These are phyloP conservation scores for Pyrenochaeta sp. DNA, from an alignment of 2,329 filamentous ascomycete genomes.

Conservation along the genomic window DNA sequence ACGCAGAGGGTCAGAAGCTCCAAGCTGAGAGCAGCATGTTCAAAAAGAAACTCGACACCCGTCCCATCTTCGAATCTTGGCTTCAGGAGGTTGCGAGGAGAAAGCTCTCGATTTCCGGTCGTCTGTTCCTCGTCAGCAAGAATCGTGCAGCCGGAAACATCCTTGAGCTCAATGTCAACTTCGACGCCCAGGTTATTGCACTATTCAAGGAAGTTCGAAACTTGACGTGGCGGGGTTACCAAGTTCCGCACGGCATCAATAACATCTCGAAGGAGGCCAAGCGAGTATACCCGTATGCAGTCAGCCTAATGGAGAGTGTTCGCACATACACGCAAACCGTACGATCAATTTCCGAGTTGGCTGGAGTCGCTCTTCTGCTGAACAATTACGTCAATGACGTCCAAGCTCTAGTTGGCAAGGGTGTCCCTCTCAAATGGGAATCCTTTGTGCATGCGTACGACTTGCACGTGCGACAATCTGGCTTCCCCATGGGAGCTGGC, in stretches of 20 bases:
- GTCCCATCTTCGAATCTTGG: constrained; percentile 95
- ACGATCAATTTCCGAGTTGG: constrained; percentile 83
- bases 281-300: constrained; percentile 95
- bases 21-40: constrained; percentile 92
- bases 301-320: constrained; percentile 99
- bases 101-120: constrained; percentile 89
- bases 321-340: constrained; percentile 89
- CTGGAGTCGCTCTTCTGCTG: constrained; percentile 84
- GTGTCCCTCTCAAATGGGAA: constrained; percentile 92
- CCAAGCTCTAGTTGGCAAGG: constrained; percentile 82
- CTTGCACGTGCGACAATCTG: constrained; percentile 75
- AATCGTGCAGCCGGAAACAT: constrained; percentile 91
- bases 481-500: constrained; percentile 67
- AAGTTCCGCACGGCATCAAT: constrained; percentile 91
- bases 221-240: constrained; percentile 91
- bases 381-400: constrained; percentile 93
- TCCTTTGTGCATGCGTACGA: constrained; percentile 98
- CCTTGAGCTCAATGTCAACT: constrained; percentile 91
- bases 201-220: constrained; percentile 99
- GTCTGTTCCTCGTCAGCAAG: constrained; percentile 87
- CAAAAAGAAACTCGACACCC: constrained; percentile 93
- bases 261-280: constrained; percentile 99
- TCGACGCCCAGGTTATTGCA: constrained; percentile 95
- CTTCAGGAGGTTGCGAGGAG: constrained; percentile 86
- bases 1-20: constrained; percentile 93